These are phyloP conservation scores for Alternaria ventricosa DNA, from an alignment of 2,329 filamentous ascomycete species.

Conservation along the genomic window DNA sequence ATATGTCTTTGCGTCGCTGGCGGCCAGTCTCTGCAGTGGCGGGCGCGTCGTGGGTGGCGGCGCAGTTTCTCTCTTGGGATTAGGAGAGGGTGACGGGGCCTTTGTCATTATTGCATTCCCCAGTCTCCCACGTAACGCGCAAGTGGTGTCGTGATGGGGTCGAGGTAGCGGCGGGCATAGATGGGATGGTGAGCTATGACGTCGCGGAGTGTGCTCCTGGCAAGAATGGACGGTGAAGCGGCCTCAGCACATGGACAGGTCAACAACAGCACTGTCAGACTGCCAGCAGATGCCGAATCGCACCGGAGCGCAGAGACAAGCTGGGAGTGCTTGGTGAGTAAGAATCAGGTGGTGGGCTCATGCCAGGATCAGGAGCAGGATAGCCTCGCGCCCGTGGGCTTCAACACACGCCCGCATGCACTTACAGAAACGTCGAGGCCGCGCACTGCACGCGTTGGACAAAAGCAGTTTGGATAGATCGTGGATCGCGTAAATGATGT, in stretches of 20 bases:
- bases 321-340: slow-evolving; percentile 9
- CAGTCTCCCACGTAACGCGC: slow-evolving; percentile 18
- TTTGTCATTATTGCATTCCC: slow-evolving; percentile 41
- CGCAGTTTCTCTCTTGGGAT: slow-evolving; percentile 18
- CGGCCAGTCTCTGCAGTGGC: slow-evolving; percentile 36
- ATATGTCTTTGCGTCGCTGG: slow-evolving; percentile 20
- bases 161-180: slow-evolving; percentile 11
- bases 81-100: slow-evolving; percentile 33
- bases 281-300: slow-evolving; percentile 4
- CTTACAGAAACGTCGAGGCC: background rate
- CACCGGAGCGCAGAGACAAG: slow-evolving; percentile 2
- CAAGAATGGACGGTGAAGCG: slow-evolving; percentile 11
- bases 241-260: slow-evolving; percentile 4
- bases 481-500: background rate
- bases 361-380: slow-evolving; percentile 14
- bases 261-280: slow-evolving; percentile 3
- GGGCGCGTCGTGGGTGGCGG: slow-evolving; percentile 27
- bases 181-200: slow-evolving; percentile 19
- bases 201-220: slow-evolving; percentile 15
- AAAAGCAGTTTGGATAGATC: slow-evolving; percentile 4
- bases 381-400: background rate
- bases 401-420: slow-evolving; percentile 3
- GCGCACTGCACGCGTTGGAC: background rate
- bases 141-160: slow-evolving; percentile 19
- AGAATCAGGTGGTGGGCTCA: slow-evolving; percentile 6